Evolutionary conservation across 331 rosid genomes (phyloP), one percentile per base, ranked within the genome.

Genomic region (Malus hybrid): DNA sequence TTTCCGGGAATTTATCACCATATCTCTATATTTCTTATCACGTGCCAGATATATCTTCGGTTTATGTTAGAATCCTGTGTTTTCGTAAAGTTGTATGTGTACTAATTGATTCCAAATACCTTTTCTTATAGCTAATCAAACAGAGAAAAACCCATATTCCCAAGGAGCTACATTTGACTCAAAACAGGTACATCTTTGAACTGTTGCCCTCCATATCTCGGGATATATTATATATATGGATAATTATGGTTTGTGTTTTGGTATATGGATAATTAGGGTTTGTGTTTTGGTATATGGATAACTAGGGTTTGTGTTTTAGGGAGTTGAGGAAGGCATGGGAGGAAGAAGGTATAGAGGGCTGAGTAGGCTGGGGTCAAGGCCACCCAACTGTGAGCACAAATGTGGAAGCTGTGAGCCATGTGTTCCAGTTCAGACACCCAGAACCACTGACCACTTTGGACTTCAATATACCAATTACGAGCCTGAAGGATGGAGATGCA

Each of bases 401-500:
- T 83, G 87, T 48, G 63, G 48, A 69, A 74, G 84, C 11, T 83
- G 87, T 42, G 39, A 7, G 4, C 87, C 87, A 19, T 83, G 87
- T 59, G 18, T 69, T 10, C 82, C 84, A 32, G 72, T 80, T 64
- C 87, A 83, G 75, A 80, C n/a, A 6, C 87, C 84, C 34, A 24
- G 73, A 2, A 46, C 77, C 66, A 54, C 71, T 18, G 78, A 42
- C 44, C 79, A 36, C 18, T 5, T 80, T 27, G 71, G 67, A 20
- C 32, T 80, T 74, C 84, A 76, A 32, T 67, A 68, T 60, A 68
- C 87, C 34, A 83, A 83, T 65, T 83, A 83, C 20, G 73, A 73
- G 36, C 87, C 87, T 6, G 84, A 80, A 36, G 84, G 84, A 10
- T 84, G 87, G 84, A 84, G 66, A 73, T 84, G 87, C 87, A 84